Conservation (phyloP, 148 eudicot genomes). For the Diospyros kaki region DNA sequence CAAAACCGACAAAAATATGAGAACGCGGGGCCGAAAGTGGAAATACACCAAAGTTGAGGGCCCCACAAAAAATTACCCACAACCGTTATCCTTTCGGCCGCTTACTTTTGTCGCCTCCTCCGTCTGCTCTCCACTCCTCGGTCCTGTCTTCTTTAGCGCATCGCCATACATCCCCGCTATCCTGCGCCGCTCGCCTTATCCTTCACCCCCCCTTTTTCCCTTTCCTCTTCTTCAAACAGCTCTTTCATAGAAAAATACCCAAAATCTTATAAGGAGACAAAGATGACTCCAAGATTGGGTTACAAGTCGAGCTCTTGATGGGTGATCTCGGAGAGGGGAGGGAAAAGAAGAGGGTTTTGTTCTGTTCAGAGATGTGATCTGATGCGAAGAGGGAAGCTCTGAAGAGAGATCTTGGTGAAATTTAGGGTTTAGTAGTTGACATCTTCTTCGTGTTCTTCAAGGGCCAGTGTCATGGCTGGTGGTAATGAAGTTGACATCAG, state of each 20-base stretch:
- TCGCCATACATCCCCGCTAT: conserved; percentile 6
- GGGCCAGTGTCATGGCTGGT: conserved; percentile 37
- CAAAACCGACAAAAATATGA: neutral
- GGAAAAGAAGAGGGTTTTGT: too few species aligned
- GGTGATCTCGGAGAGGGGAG: too few species aligned
- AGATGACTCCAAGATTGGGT: too few species aligned
- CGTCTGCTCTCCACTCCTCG: conserved; percentile 17
- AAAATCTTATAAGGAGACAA: too few species aligned
- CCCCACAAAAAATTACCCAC: neutral
- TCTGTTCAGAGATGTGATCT: neutral
- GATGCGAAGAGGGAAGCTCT: too few species aligned
- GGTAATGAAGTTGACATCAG: conserved; percentile 39
- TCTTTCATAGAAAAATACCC: conserved; percentile 13
- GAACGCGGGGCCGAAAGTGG: neutral
- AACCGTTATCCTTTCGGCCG: conserved; percentile 20
- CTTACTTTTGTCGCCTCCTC: conserved; percentile 31
- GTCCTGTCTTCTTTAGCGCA: conserved; percentile 1
- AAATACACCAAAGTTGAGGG: neutral
- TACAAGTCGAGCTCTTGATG: too few species aligned
- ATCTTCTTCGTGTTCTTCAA: neutral
- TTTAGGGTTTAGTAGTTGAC: neutral
- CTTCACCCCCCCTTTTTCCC: conserved; percentile 5
- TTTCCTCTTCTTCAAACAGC: conserved; percentile 16
- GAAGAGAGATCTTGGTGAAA: conserved; percentile 1
- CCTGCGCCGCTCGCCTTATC: conserved; percentile 9